These are phyloP conservation scores for Puccinia coronata DNA, from an alignment of 1,284 basidiomycete genomes.

Conservation along the genomic window DNA sequence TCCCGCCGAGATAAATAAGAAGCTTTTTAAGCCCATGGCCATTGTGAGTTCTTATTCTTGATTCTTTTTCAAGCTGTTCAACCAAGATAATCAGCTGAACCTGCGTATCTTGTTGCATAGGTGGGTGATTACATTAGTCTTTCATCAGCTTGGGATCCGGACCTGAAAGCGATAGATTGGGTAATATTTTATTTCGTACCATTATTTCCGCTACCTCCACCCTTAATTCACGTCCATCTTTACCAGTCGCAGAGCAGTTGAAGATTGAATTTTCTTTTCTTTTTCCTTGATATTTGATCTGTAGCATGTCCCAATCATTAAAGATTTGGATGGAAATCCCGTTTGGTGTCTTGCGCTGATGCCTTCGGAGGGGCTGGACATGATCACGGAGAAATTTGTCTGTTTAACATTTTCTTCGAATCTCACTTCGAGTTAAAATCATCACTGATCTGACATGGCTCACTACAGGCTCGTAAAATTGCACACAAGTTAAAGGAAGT, in stretches of 20 bases:
- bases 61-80: background rate
- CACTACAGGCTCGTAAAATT: background rate
- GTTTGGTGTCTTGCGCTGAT: conserved; percentile 34
- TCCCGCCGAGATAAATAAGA: conserved; percentile 17
- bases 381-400: background rate
- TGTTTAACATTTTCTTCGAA: background rate
- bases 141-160: conserved; percentile 4
- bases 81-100: background rate
- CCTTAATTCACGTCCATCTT: too few relatives aligned
- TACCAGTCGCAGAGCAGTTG: background rate
- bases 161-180: conserved; percentile 26
- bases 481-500: conserved; percentile 28
- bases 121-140: conserved; percentile 45
- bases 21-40: conserved; percentile 35
- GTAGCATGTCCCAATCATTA: background rate
- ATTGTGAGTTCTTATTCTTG: conserved; percentile 12
- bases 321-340: conserved; percentile 11
- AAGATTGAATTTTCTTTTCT: background rate
- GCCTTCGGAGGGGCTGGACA: conserved; percentile 17
- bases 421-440: too few relatives aligned
- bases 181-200: background rate
- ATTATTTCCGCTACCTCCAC: background rate
- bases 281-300: background rate
- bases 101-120: background rate
- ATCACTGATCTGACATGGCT: background rate